These are phyloP conservation scores for Fonsecaea nubica DNA, from an alignment of 2,329 filamentous ascomycete genomes.

Conservation along the genomic window DNA sequence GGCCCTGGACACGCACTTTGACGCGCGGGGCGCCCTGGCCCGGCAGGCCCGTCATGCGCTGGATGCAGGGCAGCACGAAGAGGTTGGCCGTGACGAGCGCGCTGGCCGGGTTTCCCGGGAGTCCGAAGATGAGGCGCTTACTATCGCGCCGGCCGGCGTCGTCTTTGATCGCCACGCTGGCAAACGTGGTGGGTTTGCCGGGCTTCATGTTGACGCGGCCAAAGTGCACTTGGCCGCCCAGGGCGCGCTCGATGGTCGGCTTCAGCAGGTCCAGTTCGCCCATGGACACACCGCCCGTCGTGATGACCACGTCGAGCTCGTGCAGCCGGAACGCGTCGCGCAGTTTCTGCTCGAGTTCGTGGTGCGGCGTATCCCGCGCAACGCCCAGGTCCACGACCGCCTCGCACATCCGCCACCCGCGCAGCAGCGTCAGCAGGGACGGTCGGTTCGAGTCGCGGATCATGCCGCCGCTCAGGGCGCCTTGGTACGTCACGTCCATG, in stretches of 20 bases:
- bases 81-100: slow-evolving; percentile 92
- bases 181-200: slow-evolving; percentile 96
- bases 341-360: slow-evolving; percentile 76
- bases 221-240: slow-evolving; percentile 94
- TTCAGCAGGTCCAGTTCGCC: slow-evolving; percentile 96
- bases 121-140: slow-evolving; percentile 77
- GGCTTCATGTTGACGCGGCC: slow-evolving; percentile 97
- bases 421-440: slow-evolving; percentile 78
- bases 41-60: slow-evolving; percentile 64
- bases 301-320: slow-evolving; percentile 80
- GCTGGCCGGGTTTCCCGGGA: slow-evolving; percentile 93
- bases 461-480: slow-evolving; percentile 74
- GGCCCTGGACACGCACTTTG: slow-evolving; percentile 68
- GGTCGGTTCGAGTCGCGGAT: slow-evolving; percentile 94
- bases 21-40: slow-evolving; percentile 71
- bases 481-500: slow-evolving; percentile 67
- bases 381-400: slow-evolving; percentile 85
- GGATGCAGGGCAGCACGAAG: slow-evolving; percentile 87
- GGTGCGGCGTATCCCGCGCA: slow-evolving; percentile 63
- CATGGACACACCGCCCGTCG: slow-evolving; percentile 95
- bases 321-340: slow-evolving; percentile 70
- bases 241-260: slow-evolving; percentile 86
- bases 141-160: slow-evolving; percentile 49
- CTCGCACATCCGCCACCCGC: slow-evolving; percentile 70
- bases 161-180: slow-evolving; percentile 74